phyloP scores from a whole-genome alignment of 1,284 basidiomycete species.

The Ceratorhiza oryzae-sativae region DNA sequence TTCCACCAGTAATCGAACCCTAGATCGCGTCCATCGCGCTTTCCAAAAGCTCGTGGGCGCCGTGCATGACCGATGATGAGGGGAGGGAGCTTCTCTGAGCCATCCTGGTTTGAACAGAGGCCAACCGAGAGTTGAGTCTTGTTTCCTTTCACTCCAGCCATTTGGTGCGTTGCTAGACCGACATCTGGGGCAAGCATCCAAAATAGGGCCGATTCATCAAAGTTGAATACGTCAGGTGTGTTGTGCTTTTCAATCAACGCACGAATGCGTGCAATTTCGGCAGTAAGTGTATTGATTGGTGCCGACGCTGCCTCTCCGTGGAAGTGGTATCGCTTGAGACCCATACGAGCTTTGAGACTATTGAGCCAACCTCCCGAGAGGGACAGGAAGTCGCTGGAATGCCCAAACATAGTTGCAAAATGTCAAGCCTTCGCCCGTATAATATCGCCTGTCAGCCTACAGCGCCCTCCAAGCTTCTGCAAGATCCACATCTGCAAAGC shows the following conservation, averaged over 20 bases:
- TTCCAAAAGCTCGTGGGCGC: conserved; percentile 46
- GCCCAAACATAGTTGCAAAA: too few relatives aligned
- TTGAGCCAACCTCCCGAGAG: conserved; percentile 31
- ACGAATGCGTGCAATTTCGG: neutral
- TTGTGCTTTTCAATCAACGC: neutral
- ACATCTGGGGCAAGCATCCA: conserved; percentile 6
- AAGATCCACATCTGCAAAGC: too few relatives aligned
- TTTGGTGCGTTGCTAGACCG: conserved; percentile 20
- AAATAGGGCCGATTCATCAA: conserved; percentile 35
- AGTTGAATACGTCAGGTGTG: conserved; percentile 14
- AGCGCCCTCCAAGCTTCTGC: too few relatives aligned
- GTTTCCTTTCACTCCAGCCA: too few relatives aligned
- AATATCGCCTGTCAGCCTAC: too few relatives aligned
- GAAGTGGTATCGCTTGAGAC: neutral
- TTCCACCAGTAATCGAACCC: conserved; percentile 51
- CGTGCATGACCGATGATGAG: conserved; percentile 48
- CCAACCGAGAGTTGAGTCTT: too few relatives aligned
- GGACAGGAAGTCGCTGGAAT: too few relatives aligned
- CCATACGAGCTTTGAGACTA: conserved; percentile 15
- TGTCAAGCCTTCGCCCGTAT: too few relatives aligned
- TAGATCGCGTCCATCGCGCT: conserved; percentile 44
- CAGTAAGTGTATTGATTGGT: neutral
- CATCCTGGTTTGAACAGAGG: too few relatives aligned
- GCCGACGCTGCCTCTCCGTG: conserved; percentile 30
- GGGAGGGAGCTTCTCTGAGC: conserved; percentile 46